phyloP scores from a whole-genome alignment of 306 rosid species.

The Fagus crenata region DNA sequence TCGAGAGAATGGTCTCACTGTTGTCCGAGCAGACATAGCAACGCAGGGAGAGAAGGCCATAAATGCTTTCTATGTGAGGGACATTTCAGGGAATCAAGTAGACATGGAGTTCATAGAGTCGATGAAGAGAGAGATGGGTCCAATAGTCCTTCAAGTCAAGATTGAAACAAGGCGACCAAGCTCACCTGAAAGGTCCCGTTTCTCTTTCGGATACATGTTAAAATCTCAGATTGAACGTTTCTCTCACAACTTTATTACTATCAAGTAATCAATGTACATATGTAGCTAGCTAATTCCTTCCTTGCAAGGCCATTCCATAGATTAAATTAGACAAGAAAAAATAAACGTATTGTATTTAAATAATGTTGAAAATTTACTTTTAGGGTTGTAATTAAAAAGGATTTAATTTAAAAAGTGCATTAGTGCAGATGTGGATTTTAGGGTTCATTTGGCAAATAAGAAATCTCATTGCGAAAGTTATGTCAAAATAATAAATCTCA shows the following conservation, averaged over 20 bases:
- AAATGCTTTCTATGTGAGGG: conserved; percentile 63
- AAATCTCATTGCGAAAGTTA: too few species aligned
- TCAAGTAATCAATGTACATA: conserved; percentile 5
- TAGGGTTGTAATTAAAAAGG: too few species aligned
- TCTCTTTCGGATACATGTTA: conserved; percentile 45
- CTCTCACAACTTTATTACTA: conserved; percentile 47
- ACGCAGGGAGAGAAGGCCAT: conserved; percentile 61
- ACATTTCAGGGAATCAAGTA: conserved; percentile 59
- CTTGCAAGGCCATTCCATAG: too few species aligned
- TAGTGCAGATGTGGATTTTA: too few species aligned
- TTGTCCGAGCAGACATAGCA: conserved; percentile 65
- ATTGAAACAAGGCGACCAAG: conserved; percentile 20
- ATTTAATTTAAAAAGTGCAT: too few species aligned
- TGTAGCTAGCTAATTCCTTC: neutral
- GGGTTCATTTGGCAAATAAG: too few species aligned
- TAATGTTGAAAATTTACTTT: too few species aligned
- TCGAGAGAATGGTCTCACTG: conserved; percentile 60
- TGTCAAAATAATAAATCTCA: too few species aligned
- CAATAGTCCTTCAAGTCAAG: conserved; percentile 45
- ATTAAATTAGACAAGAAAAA: too few species aligned
- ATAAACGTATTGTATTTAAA: too few species aligned
- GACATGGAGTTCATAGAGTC: conserved; percentile 56
- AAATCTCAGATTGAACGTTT: conserved; percentile 47
- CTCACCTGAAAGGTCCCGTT: conserved; percentile 31
- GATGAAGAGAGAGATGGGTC: conserved; percentile 59